Evolutionary conservation across 1,284 basidiomycete species (phyloP), one percentile per base, ranked within the genome.

Genomic region (Cryptococcus sp.): DNA sequence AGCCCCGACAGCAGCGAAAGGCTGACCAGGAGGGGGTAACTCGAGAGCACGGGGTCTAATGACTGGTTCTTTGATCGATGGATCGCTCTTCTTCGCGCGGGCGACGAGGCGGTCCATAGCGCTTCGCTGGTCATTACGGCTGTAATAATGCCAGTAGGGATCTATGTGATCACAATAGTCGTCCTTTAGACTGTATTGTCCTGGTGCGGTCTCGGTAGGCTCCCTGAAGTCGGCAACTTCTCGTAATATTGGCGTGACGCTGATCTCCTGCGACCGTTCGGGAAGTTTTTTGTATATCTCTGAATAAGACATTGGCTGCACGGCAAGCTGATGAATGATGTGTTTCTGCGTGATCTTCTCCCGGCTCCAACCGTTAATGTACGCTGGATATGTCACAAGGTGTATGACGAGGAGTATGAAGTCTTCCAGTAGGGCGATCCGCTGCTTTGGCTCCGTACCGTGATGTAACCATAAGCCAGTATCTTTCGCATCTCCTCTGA

Each of bases 121-220:
- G 72, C 94, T 91, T 70, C 97, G 92, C 46, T 93, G 85, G 72
- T 93, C 90, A 78, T 99, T 99, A 35, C 94, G 85, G 13, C 91
- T 89, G 78, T 96, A 99, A 72, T 98, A 93, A 73, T 89, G 91
- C 82, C 95, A 98, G 81, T 93, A 96, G 0, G 94, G 93, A 70
- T 98, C 90, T 63, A 99, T 88, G 65, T 97, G 89, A 62, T 87
- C 87, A 73, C 86, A 93, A 27, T 82, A 83, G 67, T 90, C 90
- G 35, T 92, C 86, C 71, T 88, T 89, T 59, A 99, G 84, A 67
- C 93, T 88, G 79, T 97, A 99, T 40, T 86, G 82, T 0, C 96
- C 96, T 1, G 84, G 84, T 66, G 96, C 93, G 2, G 86, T 82
- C 42, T 77, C 75, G 10, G 77, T 76, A 0, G 94, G 94, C 0